Evolutionary conservation across 177 flowering plant species (phyloP), one percentile per base, ranked within the genome.

Genomic region (Vitis hybrid): DNA sequence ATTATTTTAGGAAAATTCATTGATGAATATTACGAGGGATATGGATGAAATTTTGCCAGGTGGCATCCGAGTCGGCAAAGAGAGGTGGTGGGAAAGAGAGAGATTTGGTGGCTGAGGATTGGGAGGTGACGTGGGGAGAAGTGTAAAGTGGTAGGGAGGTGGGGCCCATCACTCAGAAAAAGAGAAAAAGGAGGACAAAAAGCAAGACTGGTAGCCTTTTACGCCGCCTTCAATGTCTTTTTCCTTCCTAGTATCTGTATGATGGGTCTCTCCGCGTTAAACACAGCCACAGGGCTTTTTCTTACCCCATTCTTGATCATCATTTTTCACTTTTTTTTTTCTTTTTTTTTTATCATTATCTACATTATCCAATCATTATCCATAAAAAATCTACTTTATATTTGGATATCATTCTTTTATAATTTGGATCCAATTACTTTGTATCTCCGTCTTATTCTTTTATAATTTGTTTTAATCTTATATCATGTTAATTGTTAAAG

Each of bases 211-310:
- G 48, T 39, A 66, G 71, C 75, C 55, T 67, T 67, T 73, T 48
- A 67, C 75, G 71, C 75, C 75, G 75, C 62, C 71, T 67, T 73
- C 67, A 67, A 73, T 67, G 75, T 67, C 71, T 67, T 73, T 67
- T 66, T 66, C 67, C 12, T 31, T 50, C 29, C 22, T 58, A 2
- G 3, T 58, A 13, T 58, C 2, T 58, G 18, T 58, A 31, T 31
- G 5, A 31, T 31, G 39, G 39, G 5, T 31, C 39, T 31, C 61
- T 5, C 10, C 22, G 16, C 61, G 4, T 0, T 58, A 9, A 16
- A 15, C 4, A 2, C 61, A 13, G 5, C 18, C 61, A 58, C 18
- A 15, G 3, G 39, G 5, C 39, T 31, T 31, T 31, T 31, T 5
- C 39, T 31, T 31, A 20, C 20, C 5, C 5, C 5, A 31, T 31